phyloP scores from a whole-genome alignment of 495 filamentous ascomycete species.

The Lepidopterella palustris region DNA sequence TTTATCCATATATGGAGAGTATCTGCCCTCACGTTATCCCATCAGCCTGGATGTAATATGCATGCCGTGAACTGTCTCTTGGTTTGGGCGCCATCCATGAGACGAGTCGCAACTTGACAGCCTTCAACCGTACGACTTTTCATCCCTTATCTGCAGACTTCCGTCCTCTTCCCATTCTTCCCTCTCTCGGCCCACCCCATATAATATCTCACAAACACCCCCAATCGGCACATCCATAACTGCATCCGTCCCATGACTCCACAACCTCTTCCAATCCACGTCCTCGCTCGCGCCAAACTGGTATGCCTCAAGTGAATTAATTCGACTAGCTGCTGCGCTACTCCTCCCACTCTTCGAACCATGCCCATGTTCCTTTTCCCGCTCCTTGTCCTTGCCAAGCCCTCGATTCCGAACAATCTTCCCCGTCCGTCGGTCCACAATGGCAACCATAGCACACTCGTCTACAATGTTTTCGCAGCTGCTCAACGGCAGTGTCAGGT shows the following conservation, averaged over 20 bases:
- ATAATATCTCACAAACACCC: constrained; percentile 91
- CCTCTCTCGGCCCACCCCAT: constrained; percentile 50
- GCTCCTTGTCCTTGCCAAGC: constrained; percentile 43
- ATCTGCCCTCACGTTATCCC: too few species aligned
- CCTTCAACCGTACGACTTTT: too few species aligned
- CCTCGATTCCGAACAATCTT: constrained; percentile 42
- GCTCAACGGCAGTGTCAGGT: constrained; percentile 72
- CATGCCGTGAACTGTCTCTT: too few species aligned
- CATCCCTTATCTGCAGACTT: too few species aligned
- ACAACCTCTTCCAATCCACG: constrained; percentile 69
- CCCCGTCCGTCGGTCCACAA: constrained; percentile 62
- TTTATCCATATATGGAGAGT: too few species aligned
- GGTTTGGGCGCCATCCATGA: too few species aligned
- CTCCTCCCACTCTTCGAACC: constrained; percentile 36
- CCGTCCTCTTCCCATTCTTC: background rate
- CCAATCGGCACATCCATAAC: constrained; percentile 96
- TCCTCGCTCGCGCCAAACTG: constrained; percentile 29
- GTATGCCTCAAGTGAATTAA: constrained; percentile 19
- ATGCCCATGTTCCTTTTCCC: constrained; percentile 36
- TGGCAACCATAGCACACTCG: constrained; percentile 77
- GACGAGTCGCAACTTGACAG: too few species aligned
- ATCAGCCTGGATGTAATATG: too few species aligned
- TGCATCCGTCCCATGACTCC: constrained; percentile 91
- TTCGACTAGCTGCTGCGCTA: constrained; percentile 14
- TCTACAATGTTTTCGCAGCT: constrained; percentile 89